Evolutionary conservation across 257 asterid genomes (phyloP).

Genomic region (Solanum etuberosum): DNA sequence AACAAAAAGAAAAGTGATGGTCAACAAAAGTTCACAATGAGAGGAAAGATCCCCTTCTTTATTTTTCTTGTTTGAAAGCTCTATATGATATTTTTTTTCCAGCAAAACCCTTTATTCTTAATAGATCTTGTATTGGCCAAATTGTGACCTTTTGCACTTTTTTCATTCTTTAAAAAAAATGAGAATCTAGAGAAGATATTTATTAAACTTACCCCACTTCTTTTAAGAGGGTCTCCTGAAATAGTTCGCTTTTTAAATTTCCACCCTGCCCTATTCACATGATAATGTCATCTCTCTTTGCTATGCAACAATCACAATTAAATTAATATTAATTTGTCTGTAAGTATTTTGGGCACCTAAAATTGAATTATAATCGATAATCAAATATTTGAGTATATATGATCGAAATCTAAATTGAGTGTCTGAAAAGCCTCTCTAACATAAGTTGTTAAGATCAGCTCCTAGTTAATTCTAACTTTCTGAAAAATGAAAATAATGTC

Average conservation of each 20-base stretch:
- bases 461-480: no score
- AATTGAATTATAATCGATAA: background rate
- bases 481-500: background rate
- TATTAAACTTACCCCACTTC: background rate
- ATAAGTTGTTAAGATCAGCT: background rate
- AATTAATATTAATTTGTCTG: no score
- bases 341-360: no score
- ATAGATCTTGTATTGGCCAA: background rate
- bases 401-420: background rate
- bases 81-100: background rate
- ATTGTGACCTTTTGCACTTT: background rate
- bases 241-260: no score
- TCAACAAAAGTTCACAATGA: background rate
- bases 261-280: background rate
- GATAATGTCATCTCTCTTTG: background rate
- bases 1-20: background rate
- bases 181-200: background rate
- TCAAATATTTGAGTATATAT: no score
- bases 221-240: background rate
- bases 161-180: no score
- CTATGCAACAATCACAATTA: background rate
- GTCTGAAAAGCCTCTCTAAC: background rate
- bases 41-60: background rate
- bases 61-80: background rate
- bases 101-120: background rate